Conservation (phyloP, 2,329 filamentous ascomycete genomes). For the Cladosporium sp. region DNA sequence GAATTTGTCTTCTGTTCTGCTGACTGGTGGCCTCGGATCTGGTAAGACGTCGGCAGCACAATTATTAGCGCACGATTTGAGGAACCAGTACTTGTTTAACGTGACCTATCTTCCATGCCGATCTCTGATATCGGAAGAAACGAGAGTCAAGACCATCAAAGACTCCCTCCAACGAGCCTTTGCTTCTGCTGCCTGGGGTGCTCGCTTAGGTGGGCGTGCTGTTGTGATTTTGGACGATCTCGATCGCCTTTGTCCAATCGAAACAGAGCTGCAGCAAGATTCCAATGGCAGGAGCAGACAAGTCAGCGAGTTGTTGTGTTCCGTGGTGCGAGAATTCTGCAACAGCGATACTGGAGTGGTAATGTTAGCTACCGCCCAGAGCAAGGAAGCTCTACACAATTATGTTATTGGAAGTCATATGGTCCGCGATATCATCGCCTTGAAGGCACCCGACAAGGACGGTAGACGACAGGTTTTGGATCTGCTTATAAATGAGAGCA, state of each 20-base stretch:
- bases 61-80: constrained; percentile 68
- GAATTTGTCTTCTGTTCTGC: constrained; percentile 80
- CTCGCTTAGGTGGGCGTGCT: constrained; percentile 75
- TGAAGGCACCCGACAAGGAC: constrained; percentile 92
- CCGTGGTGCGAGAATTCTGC: constrained; percentile 80
- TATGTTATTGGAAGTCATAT: constrained; percentile 88
- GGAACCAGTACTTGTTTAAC: constrained; percentile 70
- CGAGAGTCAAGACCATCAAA: constrained; percentile 81
- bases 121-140: constrained; percentile 86
- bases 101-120: constrained; percentile 82
- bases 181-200: constrained; percentile 86
- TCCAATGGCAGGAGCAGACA: constrained; percentile 91
- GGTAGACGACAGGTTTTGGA: constrained; percentile 79
- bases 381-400: constrained; percentile 88
- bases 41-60: constrained; percentile 83
- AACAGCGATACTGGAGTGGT: constrained; percentile 75
- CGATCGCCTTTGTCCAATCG: constrained; percentile 85
- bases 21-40: constrained; percentile 84
- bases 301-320: constrained; percentile 81
- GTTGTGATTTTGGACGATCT: constrained; percentile 88
- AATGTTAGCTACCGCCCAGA: constrained; percentile 82
- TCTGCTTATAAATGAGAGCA: constrained; percentile 56
- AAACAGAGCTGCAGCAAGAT: constrained; percentile 90
- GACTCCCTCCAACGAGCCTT: constrained; percentile 81
- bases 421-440: constrained; percentile 80